These are phyloP conservation scores for Acanthamoeba royreba DNA, from an alignment of 208 protist species.

Conservation along the genomic window DNA sequence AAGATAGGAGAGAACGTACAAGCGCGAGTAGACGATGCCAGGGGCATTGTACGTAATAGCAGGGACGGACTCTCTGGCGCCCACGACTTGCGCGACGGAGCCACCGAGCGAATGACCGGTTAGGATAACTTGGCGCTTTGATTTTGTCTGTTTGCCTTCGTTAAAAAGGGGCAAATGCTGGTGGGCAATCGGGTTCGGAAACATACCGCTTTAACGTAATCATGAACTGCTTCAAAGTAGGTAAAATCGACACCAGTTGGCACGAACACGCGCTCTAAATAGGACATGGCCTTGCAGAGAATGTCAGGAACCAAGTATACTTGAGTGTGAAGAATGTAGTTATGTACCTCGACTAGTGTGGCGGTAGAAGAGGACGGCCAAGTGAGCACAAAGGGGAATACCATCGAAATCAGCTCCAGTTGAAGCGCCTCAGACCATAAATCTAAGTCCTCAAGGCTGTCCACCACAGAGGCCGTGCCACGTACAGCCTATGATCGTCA, in stretches of 20 bases:
- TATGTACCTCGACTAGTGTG: background rate
- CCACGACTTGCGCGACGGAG: slow-evolving; percentile 26
- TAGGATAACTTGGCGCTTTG: background rate
- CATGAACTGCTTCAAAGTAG: background rate
- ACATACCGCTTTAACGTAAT: background rate
- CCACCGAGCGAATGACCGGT: slow-evolving; percentile 24
- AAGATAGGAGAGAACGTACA: too few relatives aligned
- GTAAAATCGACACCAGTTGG: background rate
- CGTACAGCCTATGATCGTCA: slow-evolving; percentile 30
- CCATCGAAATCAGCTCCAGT: slow-evolving; percentile 15
- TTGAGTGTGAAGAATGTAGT: too few relatives aligned
- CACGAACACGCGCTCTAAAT: slow-evolving; percentile 7
- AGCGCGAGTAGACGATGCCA: slow-evolving; percentile 21
- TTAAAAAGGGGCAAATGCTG: background rate
- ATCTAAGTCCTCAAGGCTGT: slow-evolving; percentile 5
- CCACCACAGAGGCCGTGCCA: slow-evolving; percentile 14
- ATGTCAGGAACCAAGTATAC: background rate
- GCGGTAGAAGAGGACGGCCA: slow-evolving; percentile 19
- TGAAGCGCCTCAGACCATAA: slow-evolving; percentile 31
- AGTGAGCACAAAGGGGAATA: slow-evolving; percentile 35
- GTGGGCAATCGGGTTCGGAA: too few relatives aligned
- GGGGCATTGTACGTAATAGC: slow-evolving; percentile 47
- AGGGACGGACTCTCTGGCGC: background rate
- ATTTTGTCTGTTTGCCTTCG: background rate
- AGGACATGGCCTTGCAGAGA: slow-evolving; percentile 22